Percentiles rank a stretch among this genome's conserved stretches.
Conservation (phyloP, 2,329 filamentous ascomycete genomes). For the Stromatinia cepivora region DNA sequence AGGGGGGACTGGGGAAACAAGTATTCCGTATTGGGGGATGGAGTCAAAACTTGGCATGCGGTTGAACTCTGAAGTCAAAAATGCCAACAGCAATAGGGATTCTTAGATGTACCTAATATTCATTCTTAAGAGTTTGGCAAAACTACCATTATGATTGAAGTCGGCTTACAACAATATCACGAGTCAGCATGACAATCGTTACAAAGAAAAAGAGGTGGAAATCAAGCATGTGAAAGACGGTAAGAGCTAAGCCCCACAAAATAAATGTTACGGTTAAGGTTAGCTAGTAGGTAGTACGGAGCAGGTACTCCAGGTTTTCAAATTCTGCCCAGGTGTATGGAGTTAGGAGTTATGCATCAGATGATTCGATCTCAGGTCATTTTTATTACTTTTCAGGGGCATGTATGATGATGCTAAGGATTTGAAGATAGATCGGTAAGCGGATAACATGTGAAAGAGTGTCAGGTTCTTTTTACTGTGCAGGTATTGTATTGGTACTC, state of each 20-base stretch:
- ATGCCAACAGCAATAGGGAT: neutral
- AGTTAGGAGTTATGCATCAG: constrained; percentile 2
- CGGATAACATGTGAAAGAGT: neutral
- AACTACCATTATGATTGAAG: neutral
- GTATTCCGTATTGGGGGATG: constrained; percentile 1
- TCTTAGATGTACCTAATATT: neutral
- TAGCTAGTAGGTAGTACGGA: neutral
- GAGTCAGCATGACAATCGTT: neutral
- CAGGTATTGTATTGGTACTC: no score
- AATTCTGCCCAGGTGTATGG: neutral
- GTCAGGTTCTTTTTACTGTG: neutral
- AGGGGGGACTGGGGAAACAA: constrained; percentile 9
- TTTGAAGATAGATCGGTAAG: no score
- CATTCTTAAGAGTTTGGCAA: neutral
- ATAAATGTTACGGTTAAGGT: no score
- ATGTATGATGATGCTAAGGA: no score
- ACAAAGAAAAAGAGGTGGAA: constrained; percentile 10
- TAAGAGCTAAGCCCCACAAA: constrained; percentile 21
- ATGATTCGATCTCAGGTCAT: constrained; percentile 19
- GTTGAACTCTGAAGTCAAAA: neutral
- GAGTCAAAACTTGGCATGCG: neutral
- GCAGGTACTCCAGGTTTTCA: constrained; percentile 20
- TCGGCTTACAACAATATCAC: neutral
- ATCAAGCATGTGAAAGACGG: constrained; percentile 23
- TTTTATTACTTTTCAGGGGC: neutral